These are phyloP conservation scores for Petrea volubilis DNA, from an alignment of 257 asterid genomes.

Conservation along the genomic window DNA sequence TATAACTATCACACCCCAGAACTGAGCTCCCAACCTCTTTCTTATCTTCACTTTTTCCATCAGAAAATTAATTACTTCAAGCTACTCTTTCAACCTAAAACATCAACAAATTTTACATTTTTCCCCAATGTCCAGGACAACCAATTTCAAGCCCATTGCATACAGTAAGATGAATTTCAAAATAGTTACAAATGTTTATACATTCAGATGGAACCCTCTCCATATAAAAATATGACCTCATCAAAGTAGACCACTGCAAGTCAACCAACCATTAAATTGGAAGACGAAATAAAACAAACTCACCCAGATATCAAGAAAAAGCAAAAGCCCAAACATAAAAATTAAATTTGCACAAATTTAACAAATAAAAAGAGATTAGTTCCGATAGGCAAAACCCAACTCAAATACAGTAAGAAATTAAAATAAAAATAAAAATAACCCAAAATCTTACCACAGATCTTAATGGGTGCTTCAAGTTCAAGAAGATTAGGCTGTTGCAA, in stretches of 20 bases:
- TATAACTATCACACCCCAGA: neutral
- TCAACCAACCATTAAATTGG: conserved; percentile 20
- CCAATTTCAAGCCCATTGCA: neutral
- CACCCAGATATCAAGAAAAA: neutral
- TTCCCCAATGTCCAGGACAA: neutral
- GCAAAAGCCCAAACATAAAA: neutral
- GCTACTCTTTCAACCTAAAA: neutral
- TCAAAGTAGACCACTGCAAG: conserved; percentile 7
- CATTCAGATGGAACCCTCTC: neutral
- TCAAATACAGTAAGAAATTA: neutral
- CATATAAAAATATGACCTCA: neutral
- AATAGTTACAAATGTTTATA: neutral
- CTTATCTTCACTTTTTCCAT: neutral
- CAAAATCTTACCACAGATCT: conserved; percentile 65
- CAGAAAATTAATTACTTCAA: neutral
- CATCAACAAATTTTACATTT: neutral
- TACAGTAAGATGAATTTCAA: neutral
- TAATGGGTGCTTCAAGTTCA: conserved; percentile 89
- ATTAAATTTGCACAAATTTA: neutral
- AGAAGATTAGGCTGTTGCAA: conserved; percentile 85
- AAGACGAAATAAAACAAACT: neutral
- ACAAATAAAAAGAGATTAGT: neutral
- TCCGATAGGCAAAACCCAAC: neutral
- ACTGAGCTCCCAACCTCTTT: neutral
- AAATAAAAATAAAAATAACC: neutral